Evolutionary conservation across 208 protist genomes (phyloP).

Genomic region (Acanthamoeba royreba): DNA sequence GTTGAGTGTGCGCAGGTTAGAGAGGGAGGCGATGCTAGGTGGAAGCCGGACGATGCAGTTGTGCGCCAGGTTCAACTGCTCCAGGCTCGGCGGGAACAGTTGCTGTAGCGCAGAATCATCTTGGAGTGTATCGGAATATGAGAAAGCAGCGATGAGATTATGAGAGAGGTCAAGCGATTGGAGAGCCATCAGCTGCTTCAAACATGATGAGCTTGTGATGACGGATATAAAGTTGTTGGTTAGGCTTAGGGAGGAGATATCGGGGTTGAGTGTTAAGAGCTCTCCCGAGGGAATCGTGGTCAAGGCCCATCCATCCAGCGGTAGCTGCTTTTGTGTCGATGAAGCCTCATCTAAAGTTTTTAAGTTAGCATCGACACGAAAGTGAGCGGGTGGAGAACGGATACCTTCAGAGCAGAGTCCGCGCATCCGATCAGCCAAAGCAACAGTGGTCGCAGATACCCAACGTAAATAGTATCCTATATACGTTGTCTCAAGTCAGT

Average conservation of each 20-base stretch:
- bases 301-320: not conserved
- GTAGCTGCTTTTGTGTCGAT: too few relatives aligned
- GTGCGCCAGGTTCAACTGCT: not conserved
- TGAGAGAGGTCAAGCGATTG: not conserved
- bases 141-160: not conserved
- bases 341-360: too few relatives aligned
- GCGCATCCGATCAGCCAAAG: not conserved
- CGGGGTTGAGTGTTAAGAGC: not conserved
- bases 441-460: too few relatives aligned
- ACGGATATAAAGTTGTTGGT: not conserved
- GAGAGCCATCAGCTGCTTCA: not conserved
- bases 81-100: not conserved
- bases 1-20: not conserved
- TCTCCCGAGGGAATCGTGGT: not conserved
- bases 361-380: too few relatives aligned
- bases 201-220: too few relatives aligned
- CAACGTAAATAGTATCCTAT: not conserved
- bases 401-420: too few relatives aligned
- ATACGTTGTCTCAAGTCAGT: too few relatives aligned
- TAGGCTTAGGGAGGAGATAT: not conserved
- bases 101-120: not conserved
- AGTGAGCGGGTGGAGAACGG: too few relatives aligned
- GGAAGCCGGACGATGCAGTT: not conserved
- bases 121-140: not conserved
- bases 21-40: not conserved